Evolutionary conservation across 345 rosid genomes (phyloP).

Genomic region (Acer saccharum): DNA sequence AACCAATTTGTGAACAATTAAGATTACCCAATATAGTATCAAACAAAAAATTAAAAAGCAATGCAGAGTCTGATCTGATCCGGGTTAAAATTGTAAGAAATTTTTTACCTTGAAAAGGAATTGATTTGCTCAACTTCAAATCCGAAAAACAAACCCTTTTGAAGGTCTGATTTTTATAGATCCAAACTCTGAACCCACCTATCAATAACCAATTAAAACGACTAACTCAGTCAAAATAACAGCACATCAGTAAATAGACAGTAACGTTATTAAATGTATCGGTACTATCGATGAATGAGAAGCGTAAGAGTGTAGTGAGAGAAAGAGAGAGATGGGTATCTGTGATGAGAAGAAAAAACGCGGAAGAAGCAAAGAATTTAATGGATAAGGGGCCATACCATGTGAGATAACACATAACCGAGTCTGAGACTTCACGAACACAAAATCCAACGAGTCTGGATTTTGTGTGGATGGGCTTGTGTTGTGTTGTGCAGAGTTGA

Average conservation of each 20-base stretch:
- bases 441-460: neutral
- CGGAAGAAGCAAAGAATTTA: conserved; percentile 1
- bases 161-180: neutral
- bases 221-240: neutral
- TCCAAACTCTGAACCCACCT: conserved; percentile 7
- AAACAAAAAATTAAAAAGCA: conserved; percentile 1
- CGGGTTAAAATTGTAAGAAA: neutral
- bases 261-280: neutral
- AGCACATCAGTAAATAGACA: neutral
- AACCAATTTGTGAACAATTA: conserved; percentile 8
- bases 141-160: neutral
- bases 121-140: neutral
- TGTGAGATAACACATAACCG: neutral
- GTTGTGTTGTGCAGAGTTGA: too few relatives aligned
- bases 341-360: neutral
- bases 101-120: neutral
- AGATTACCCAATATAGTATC: neutral
- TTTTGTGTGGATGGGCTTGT: neutral
- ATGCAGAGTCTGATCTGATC: conserved; percentile 24
- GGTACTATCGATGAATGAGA: neutral
- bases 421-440: neutral
- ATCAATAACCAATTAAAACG: neutral
- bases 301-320: neutral
- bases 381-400: neutral
- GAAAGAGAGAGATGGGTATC: neutral